A percentile compares a stretch with the other conserved stretches of the same genome.
phyloP scores from a whole-genome alignment of 1,139 yeast species.

The Suhomyces coccinellae region DNA sequence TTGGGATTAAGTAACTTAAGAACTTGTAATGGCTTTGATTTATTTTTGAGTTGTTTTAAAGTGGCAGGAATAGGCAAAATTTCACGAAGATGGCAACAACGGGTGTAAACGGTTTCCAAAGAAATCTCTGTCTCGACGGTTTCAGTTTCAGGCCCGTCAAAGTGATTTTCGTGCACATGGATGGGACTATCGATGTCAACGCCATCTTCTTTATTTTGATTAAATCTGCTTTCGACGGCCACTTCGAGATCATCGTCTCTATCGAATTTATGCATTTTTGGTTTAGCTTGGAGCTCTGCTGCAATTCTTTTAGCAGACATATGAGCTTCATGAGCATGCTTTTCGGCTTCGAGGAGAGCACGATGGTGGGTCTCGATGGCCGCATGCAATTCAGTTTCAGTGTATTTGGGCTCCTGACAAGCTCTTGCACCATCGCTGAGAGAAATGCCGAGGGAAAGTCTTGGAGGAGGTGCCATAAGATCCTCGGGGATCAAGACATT shows the following conservation, averaged over 20 bases:
- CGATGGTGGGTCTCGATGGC: constrained; percentile 60
- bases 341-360: constrained; percentile 60
- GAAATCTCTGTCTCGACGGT: constrained; percentile 37
- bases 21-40: constrained; percentile 71
- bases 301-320: constrained; percentile 68
- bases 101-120: constrained; percentile 74
- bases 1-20: constrained; percentile 82
- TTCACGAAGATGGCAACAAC: constrained; percentile 92
- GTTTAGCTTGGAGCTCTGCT: constrained; percentile 35
- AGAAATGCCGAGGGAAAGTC: constrained; percentile 64
- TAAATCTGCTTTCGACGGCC: constrained; percentile 18
- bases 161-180: constrained; percentile 67
- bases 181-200: constrained; percentile 56
- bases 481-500: constrained; percentile 79
- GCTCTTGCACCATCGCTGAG: constrained; percentile 31
- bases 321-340: constrained; percentile 77
- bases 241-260: constrained; percentile 23
- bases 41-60: constrained; percentile 75
- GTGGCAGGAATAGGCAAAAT: constrained; percentile 93
- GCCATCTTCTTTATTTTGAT: constrained; percentile 20
- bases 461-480: constrained; percentile 58
- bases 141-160: constrained; percentile 30
- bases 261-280: constrained; percentile 13
- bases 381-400: constrained; percentile 49
- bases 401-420: constrained; percentile 36